Base-by-base conservation (phyloP, 129 eudicot species). In the Dittrichia graveolens region DNA sequence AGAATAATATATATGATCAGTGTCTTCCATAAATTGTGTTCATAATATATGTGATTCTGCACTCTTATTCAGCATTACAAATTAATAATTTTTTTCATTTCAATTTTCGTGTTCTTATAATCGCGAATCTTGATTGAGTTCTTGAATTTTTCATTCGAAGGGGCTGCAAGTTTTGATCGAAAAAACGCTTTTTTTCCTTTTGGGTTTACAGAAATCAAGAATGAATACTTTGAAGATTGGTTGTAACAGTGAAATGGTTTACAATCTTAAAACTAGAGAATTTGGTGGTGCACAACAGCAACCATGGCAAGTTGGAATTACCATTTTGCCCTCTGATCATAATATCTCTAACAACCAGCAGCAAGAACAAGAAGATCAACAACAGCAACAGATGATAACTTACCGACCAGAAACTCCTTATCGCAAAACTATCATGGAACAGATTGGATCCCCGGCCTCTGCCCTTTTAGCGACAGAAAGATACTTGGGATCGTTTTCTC, bases 391-490 rank as follows among this genome's bases (percentile, higher is more conserved):
- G 39, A 63, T 78, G 77, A 78, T 63, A 53, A 79, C 44, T 57
- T 64, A 49, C 16, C 55, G 72, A 81, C 87, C 73, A 38, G 79
- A 48, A 61, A 45, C 55, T 56, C 59, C 97, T 52, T 58, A 72
- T 64, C 59, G 83, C 16, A 81, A 81, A 60, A 72, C 87, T 3
- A 83, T 83, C 37, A 81, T 86, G 71, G 67, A 81, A 19, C 83
- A 81, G 42, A 81, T 84, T 10, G 95, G 97, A 44, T 88, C 87
- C 67, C 88, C 95, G 8, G 66, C 83, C 71, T 59, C 85, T 64
- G 89, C 96, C 12, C 79, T 88, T 75, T 82, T 72, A 75, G 94
- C 87, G 6, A 78, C 96, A 0, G 97, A 92, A 59, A 43, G 57
- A 39, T 85, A 54, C 31, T 71, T 89, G 79, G 89, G 96, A 24